These are phyloP conservation scores for Fusarium buharicum DNA, from an alignment of 2,329 filamentous ascomycete genomes.

Conservation along the genomic window DNA sequence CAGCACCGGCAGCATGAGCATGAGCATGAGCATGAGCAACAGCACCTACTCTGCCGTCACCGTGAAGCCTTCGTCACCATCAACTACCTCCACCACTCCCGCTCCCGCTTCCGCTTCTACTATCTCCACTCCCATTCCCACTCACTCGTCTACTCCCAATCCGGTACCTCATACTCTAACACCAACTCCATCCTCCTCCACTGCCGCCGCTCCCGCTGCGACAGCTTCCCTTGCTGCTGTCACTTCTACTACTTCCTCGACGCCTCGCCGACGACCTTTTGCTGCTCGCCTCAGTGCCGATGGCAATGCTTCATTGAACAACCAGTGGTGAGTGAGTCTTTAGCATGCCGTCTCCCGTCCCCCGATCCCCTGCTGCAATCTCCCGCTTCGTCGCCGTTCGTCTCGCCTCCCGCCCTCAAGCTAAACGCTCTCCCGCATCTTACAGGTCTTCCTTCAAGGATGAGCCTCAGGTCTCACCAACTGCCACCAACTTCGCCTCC, in stretches of 20 bases:
- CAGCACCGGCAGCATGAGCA: neutral
- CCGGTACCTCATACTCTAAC: constrained; percentile 33
- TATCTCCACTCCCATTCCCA: constrained; percentile 51
- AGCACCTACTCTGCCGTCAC: constrained; percentile 74
- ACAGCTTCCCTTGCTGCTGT: constrained; percentile 32
- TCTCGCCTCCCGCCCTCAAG: constrained; percentile 26
- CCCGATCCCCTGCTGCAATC: constrained; percentile 27
- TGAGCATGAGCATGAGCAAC: constrained; percentile 4
- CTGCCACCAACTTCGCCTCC: constrained; percentile 57
- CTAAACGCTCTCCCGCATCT: constrained; percentile 38
- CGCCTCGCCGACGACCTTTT: constrained; percentile 35
- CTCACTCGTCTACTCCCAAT: constrained; percentile 43
- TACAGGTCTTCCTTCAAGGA: constrained; percentile 49
- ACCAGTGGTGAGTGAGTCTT: constrained; percentile 45
- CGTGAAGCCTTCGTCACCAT: constrained; percentile 59
- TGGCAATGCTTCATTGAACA: constrained; percentile 43
- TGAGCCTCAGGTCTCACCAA: constrained; percentile 61
- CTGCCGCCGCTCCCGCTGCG: constrained; percentile 31
- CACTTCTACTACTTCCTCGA: constrained; percentile 26
- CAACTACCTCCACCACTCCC: constrained; percentile 47
- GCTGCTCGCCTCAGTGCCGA: constrained; percentile 37
- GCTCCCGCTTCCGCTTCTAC: constrained; percentile 44
- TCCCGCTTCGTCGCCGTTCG: constrained; percentile 32
- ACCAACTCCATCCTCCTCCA: constrained; percentile 32
- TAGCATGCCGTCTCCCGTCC: constrained; percentile 31